Evolutionary conservation across 495 filamentous ascomycete genomes (phyloP).

Genomic region (Penicillium steckii): DNA sequence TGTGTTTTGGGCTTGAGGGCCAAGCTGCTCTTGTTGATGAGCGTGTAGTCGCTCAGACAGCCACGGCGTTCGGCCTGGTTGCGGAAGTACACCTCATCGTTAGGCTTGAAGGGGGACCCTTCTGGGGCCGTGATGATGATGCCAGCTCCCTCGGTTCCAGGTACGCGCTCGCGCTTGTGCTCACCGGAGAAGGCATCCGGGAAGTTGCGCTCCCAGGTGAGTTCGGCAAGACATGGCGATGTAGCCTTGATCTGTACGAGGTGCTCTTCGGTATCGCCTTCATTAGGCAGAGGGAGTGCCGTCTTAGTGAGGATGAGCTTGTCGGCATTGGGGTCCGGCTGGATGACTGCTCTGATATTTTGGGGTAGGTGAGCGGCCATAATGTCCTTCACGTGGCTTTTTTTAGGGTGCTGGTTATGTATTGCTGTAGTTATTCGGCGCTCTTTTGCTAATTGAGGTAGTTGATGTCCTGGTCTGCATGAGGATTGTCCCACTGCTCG

Average conservation of each 20-base stretch:
- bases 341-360: no score
- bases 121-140: conserved; percentile 40
- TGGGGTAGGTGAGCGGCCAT: no score
- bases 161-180: conserved; percentile 38
- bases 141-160: conserved; percentile 53
- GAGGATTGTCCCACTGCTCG: no score
- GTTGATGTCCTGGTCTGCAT: no score
- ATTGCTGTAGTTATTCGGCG: no score
- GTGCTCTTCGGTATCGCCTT: conserved; percentile 20
- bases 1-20: conserved; percentile 36
- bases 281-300: conserved; percentile 4
- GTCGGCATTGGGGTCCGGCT: neutral
- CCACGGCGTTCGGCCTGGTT: conserved; percentile 40
- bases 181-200: conserved; percentile 31
- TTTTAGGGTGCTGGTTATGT: no score
- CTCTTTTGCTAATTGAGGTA: no score
- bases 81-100: conserved; percentile 51
- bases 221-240: conserved; percentile 53
- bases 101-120: conserved; percentile 44
- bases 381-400: no score
- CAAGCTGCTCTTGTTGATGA: conserved; percentile 45
- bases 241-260: conserved; percentile 17
- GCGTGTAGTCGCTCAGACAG: conserved; percentile 43
- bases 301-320: neutral
- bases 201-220: conserved; percentile 49